phyloP scores from a whole-genome alignment of 1,139 yeast species.

The Nakaseomyces bracarensis region DNA sequence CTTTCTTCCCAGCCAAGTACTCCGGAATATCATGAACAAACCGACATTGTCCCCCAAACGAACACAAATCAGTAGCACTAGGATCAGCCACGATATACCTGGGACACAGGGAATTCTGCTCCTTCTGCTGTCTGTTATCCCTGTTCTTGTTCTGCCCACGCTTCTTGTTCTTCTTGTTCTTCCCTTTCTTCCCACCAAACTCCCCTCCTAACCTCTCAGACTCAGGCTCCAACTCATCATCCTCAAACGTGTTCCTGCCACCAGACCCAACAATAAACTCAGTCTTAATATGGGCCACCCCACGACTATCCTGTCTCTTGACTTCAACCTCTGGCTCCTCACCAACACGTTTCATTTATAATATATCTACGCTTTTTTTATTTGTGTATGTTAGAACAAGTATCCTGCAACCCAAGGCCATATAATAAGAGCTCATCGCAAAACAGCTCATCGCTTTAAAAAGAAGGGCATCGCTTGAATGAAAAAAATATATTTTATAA shows the following conservation, averaged over 20 bases:
- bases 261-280: conserved; percentile 48
- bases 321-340: background rate
- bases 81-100: conserved; percentile 46
- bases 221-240: conserved; percentile 45
- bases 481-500: too few relatives aligned
- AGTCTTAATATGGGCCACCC: conserved; percentile 59
- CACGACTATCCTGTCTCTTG: conserved; percentile 32
- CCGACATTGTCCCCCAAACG: conserved; percentile 68
- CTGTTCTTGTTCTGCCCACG: conserved; percentile 90
- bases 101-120: conserved; percentile 59
- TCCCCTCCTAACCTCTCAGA: conserved; percentile 29
- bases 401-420: too few relatives aligned
- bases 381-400: too few relatives aligned
- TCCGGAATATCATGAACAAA: conserved; percentile 64
- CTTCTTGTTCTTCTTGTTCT: conserved; percentile 40
- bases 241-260: conserved; percentile 40
- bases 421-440: too few relatives aligned
- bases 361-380: too few relatives aligned
- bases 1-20: conserved; percentile 58
- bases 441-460: too few relatives aligned
- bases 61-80: conserved; percentile 38
- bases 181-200: conserved; percentile 35
- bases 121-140: conserved; percentile 64
- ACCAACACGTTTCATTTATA: conserved; percentile 1
- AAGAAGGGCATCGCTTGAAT: too few relatives aligned